Base-by-base conservation (phyloP, 139 green algal species). In the Limnomonas spitsbergensis region DNA sequence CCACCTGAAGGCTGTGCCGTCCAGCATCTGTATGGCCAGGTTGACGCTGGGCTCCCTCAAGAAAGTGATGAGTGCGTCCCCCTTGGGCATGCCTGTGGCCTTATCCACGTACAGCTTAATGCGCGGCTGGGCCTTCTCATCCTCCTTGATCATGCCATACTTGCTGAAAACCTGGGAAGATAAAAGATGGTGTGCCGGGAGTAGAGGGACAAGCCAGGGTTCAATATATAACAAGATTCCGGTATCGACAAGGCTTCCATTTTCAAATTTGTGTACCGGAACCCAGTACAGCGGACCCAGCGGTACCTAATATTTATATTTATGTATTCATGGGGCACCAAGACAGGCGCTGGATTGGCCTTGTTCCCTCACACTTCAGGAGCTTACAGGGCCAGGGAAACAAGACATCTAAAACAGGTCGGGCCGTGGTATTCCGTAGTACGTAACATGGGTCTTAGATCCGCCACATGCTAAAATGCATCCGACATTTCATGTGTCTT, bases 51-150 rank as follows among this genome's bases (percentile, higher is more conserved):
- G 79, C 61, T 80, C 79, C 61, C 96, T 96, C 27, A 98, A 83
- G 76, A 93, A 98, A 0, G 91, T 96, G 4, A 98, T 90, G 56
- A 98, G 85, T 1, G 87, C 94, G 69, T 98, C 94, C 1, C 94
- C 94, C 80, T 97, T 98, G n/a, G 85, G 81, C 77, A 80, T 81
- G 9, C 88, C 78, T 42, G 80, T 84, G 2, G 74, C 85, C 76
- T 88, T 91, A 75, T 97, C 90, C 56, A 81, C 35, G 54, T 82
- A 83, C 61, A 92, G 61, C 77, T 91, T 92, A 20, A 92, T 76
- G 26, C 82, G 68, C 26, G 88, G 81, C 69, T 83, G 69, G 37
- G 54, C 40, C 26, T 87, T 68, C 36, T 84, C 80, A 47, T 88
- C 78, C 52, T 86, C 73, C 73, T 92, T 93, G 68, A 94, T 87